These are phyloP conservation scores for Didymella segeticola DNA, from an alignment of 2,329 filamentous ascomycete genomes.

Conservation along the genomic window DNA sequence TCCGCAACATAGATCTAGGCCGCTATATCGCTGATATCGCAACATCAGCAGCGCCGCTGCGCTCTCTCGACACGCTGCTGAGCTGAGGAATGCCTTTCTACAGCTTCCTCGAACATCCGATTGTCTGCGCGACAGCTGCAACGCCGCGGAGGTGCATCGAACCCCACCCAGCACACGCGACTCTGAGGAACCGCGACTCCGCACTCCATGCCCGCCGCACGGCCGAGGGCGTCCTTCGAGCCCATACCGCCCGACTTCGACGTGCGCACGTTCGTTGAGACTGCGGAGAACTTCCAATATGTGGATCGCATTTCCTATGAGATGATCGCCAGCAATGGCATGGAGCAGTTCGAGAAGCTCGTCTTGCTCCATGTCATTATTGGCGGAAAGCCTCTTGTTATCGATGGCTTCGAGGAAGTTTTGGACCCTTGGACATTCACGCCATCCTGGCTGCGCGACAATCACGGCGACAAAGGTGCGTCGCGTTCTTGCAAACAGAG, in stretches of 20 bases:
- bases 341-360: constrained; percentile 83
- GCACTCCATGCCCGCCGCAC: constrained; percentile 73
- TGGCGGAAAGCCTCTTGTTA: constrained; percentile 85
- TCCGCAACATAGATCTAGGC: neutral
- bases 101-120: neutral
- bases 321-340: constrained; percentile 77
- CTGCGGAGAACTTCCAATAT: constrained; percentile 84
- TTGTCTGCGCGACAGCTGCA: neutral
- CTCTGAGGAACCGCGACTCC: neutral
- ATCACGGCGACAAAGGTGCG: constrained; percentile 79
- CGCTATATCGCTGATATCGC: neutral
- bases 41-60: neutral
- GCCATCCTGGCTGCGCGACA: constrained; percentile 77
- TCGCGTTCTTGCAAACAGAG: constrained; percentile 8
- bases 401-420: constrained; percentile 83
- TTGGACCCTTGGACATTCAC: constrained; percentile 82
- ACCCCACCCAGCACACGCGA: neutral
- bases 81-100: neutral
- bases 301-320: constrained; percentile 79
- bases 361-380: constrained; percentile 83
- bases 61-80: neutral
- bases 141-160: neutral
- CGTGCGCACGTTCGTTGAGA: constrained; percentile 75
- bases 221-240: constrained; percentile 88
- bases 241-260: constrained; percentile 88